Base-by-base conservation (phyloP, 1,139 yeast species). In the Diutina sp. region DNA sequence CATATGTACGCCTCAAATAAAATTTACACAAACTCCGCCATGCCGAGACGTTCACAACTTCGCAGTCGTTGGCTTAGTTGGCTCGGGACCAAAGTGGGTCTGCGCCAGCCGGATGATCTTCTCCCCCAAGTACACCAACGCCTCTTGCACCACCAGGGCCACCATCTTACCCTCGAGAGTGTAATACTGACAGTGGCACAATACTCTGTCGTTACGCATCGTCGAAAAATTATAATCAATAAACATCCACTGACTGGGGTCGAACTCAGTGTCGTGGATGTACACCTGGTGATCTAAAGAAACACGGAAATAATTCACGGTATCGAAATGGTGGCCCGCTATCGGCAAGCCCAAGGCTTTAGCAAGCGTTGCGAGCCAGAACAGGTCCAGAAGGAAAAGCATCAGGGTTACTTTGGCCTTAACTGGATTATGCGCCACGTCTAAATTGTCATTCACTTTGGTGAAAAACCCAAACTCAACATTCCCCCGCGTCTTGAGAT, bases 91-190 rank as follows among this genome's bases (percentile, higher is more conserved):
- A 35, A 35, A 35, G 41, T 35, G 41, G n/a, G 41, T 35, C 14
- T 35, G 41, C 6, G 41, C 47, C 50, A 16, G 25, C 35, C 28
- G 25, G 50, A 29, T 45, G 14, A 30, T 28, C 44, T 53, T 53
- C 16, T 25, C 21, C 8, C 65, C 67, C 61, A 75, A 70, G 56
- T 70, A 71, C 2, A 73, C 72, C 57, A 75, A 65, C 2, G 78
- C 78, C 62, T 76, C 79, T 63, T 76, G 80, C 21, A 70, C 71
- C 29, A 73, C 70, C n/a, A 72, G 66, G 18, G 78, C 79, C 50
- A 74, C 67, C 57, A 73, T 65, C 55, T 67, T 66, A 11, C 76
- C 76, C 44, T 66, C 66, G 51, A 64, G 60, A 56, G 71, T 71
- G 60, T 69, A 75, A 61, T 71, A 69, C 28, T 69, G 68, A 6